Evolutionary conservation across 345 rosid species (phyloP).

Genomic region (Syzygium jambos): DNA sequence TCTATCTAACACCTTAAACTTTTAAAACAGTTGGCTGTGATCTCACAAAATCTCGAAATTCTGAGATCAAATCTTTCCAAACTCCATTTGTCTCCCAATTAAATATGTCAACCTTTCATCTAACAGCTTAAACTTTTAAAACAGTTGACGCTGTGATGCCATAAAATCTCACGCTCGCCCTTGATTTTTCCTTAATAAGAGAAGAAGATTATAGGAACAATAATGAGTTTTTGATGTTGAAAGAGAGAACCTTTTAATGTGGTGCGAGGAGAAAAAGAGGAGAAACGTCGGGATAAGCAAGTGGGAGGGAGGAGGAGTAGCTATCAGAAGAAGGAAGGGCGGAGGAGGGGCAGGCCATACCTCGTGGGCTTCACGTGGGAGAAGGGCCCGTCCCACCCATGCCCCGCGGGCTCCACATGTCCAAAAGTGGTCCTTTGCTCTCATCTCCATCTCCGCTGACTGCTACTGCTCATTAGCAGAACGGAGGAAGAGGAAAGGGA

Average conservation of each 20-base stretch:
- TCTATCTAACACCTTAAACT: too few relatives aligned
- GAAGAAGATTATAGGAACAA: neutral
- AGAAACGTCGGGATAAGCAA: neutral
- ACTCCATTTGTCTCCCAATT: too few relatives aligned
- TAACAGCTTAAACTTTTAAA: too few relatives aligned
- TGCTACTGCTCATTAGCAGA: neutral
- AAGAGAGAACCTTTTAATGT: neutral
- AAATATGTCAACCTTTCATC: too few relatives aligned
- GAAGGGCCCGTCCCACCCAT: neutral
- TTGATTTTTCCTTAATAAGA: neutral
- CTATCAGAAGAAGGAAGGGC: neutral
- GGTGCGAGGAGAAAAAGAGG: neutral
- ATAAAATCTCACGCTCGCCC: too few relatives aligned
- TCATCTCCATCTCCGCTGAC: neutral
- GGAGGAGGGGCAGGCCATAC: neutral
- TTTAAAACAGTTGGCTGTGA: too few relatives aligned
- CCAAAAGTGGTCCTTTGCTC: neutral
- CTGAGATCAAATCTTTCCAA: too few relatives aligned
- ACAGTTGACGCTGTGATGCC: rapidly evolving
- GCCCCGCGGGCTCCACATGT: neutral
- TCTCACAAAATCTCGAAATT: too few relatives aligned
- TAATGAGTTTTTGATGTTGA: neutral
- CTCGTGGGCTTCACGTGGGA: conserved; percentile 2
- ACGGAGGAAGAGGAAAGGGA: neutral
- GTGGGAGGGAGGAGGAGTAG: neutral